Base-by-base conservation (phyloP, 2,329 filamentous ascomycete genomes). In the Nemania diffusa region DNA sequence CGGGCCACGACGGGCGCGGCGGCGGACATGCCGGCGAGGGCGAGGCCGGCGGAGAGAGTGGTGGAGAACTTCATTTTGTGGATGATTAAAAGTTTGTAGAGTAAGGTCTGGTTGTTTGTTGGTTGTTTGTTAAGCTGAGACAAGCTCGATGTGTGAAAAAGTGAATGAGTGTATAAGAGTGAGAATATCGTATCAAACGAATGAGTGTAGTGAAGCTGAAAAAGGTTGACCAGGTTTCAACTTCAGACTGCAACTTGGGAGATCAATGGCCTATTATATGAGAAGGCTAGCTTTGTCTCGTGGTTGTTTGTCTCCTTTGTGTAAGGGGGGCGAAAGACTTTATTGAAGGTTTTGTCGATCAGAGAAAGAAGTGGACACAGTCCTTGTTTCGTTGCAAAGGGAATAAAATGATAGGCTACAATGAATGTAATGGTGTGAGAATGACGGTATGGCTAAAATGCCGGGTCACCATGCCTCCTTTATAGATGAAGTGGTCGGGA, bases 51-150 rank as follows among this genome's bases (percentile, higher is more conserved):
- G 50, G 68, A 62, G 61, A 69, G 60, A 64, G 73, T 67, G 40
- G 56, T 17, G 7, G 72, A 69, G 68, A 74, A 72, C 53, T 75
- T 75, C 78, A 79, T 79, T 27, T 68, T 73, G 40, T 4, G n/a
- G n/a, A n/a, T n/a, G n/a, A n/a, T n/a, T n/a, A n/a, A n/a, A n/a
- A n/a, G n/a, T n/a, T n/a, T n/a, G n/a, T n/a, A n/a, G n/a, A n/a
- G n/a, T n/a, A n/a, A n/a, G n/a, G n/a, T n/a, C n/a, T n/a, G n/a
- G n/a, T 44, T 17, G n/a, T 44, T 44, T 44, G 8, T 34, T 5
- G 32, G 32, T 5, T 34, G 20, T 4, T 20, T 44, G 17, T 40
- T 50, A 60, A 71, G 46, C 59, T 59, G 69, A 62, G 65, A 42
- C 80, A 67, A 27, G 62, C 67, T 67, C 65, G 7, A 56, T 57